Conservation (phyloP, 2,329 filamentous ascomycete genomes). For the Xylaria digitata region DNA sequence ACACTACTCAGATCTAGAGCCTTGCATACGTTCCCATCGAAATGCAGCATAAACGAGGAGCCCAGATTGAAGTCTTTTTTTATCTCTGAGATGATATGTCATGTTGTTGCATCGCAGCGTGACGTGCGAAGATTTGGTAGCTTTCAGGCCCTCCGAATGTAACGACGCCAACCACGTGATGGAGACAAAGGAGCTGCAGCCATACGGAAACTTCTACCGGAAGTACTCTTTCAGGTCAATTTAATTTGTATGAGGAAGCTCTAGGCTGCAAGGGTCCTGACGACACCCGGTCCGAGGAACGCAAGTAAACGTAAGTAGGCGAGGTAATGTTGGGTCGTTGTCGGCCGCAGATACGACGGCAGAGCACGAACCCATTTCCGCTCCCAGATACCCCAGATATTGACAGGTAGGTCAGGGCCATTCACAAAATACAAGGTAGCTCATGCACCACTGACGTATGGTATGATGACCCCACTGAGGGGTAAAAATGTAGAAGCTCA, state of each 20-base stretch:
- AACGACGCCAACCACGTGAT: constrained; percentile 38
- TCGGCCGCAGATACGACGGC: constrained; percentile 34
- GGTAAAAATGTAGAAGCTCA: constrained; percentile 32
- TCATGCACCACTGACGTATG: constrained; percentile 40
- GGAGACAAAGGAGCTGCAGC: constrained; percentile 30
- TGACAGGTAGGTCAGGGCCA: constrained; percentile 20
- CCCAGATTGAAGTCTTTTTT: constrained; percentile 34
- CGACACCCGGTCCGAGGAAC: constrained; percentile 25
- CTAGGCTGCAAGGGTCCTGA: constrained; percentile 27
- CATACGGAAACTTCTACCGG: constrained; percentile 27
- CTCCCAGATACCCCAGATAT: constrained; percentile 34
- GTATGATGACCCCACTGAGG: constrained; percentile 39
- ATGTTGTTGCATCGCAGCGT: constrained; percentile 31
- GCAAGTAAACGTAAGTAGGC: neutral
- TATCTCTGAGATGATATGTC: constrained; percentile 28
- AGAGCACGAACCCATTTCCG: constrained; percentile 37
- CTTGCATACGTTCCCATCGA: constrained; percentile 27
- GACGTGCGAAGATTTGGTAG: constrained; percentile 19
- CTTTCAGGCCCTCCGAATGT: constrained; percentile 36
- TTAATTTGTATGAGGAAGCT: constrained; percentile 23
- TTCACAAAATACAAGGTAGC: constrained; percentile 34
- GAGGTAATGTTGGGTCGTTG: constrained; percentile 10
- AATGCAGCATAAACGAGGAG: constrained; percentile 25
- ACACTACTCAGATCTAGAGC: constrained; percentile 36
- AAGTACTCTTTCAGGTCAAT: constrained; percentile 20